Evolutionary conservation across 164 flowering plant genomes (phyloP).

Genomic region (Berberis vulgaris): DNA sequence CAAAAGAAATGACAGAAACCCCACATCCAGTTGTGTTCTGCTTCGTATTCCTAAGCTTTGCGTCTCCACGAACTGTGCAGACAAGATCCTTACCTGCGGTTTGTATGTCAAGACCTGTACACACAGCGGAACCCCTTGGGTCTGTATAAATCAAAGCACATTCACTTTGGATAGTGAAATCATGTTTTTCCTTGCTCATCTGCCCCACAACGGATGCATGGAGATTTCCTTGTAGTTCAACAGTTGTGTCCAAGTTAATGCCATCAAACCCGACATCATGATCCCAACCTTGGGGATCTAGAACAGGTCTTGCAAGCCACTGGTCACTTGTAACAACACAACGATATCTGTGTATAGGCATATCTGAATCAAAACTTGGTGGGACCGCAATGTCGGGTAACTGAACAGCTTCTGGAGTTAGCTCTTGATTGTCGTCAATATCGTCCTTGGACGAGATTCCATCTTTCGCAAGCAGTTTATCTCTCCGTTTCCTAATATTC

Average conservation of each 20-base stretch:
- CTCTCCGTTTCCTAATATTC: conserved; percentile 33
- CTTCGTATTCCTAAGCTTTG: conserved; percentile 46
- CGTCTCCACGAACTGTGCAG: conserved; percentile 49
- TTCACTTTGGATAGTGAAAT: conserved; percentile 64
- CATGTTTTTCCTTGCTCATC: conserved; percentile 82
- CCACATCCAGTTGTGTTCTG: conserved; percentile 64
- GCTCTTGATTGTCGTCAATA: conserved; percentile 25
- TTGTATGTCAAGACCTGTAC: conserved; percentile 63
- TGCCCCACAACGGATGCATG: conserved; percentile 59
- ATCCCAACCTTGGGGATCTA: conserved; percentile 96
- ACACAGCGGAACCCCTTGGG: conserved; percentile 36
- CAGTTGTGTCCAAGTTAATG: conserved; percentile 59
- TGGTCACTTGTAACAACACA: conserved; percentile 54
- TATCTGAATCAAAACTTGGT: conserved; percentile 70
- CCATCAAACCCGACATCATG: conserved; percentile 98
- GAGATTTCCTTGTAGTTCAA: conserved; percentile 33
- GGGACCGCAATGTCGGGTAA: conserved; percentile 82
- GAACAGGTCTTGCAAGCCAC: conserved; percentile 78
- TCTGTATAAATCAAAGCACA: conserved; percentile 40
- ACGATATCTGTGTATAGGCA: conserved; percentile 69
- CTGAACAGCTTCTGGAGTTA: conserved; percentile 43
- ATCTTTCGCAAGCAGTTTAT: conserved; percentile 21
- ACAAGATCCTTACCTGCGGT: conserved; percentile 56
- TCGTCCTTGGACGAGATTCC: conserved; percentile 21
- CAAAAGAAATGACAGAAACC: conserved; percentile 59